Conservation (phyloP, 176 grass and related monocot genomes). For the Rhipidocladum racemiflorum region DNA sequence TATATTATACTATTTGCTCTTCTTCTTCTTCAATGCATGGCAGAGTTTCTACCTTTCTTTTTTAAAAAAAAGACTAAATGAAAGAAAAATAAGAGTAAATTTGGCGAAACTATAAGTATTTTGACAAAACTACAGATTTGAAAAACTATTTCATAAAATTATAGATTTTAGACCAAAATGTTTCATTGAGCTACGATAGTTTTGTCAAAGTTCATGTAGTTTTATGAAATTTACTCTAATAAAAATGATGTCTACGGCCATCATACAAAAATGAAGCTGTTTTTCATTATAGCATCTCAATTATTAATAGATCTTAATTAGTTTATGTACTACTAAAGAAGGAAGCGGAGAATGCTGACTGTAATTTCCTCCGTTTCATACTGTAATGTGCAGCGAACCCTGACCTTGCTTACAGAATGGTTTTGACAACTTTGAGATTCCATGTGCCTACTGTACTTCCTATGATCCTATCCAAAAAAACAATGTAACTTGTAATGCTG, state of each 20-base stretch:
- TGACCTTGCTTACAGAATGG: constrained; percentile 19
- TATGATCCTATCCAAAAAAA: not conserved
- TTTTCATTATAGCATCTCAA: not conserved
- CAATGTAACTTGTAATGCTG: not conserved
- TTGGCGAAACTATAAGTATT: too few species aligned
- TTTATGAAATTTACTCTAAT: too few species aligned
- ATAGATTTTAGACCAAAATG: too few species aligned
- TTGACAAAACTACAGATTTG: too few species aligned
- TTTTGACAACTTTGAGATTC: not conserved
- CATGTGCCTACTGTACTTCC: not conserved
- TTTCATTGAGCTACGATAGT: too few species aligned
- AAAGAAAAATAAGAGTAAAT: too few species aligned
- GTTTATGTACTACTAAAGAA: constrained; percentile 18
- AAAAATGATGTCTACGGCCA: not conserved
- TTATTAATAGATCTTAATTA: not conserved
- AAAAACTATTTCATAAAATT: too few species aligned
- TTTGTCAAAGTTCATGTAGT: too few species aligned
- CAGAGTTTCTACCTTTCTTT: too few species aligned
- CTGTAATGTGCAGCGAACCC: not conserved
- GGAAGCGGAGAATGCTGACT: not conserved
- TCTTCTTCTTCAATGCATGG: too few species aligned
- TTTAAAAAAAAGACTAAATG: too few species aligned
- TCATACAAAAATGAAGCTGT: not conserved
- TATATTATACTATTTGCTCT: too few species aligned
- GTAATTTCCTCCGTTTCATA: not conserved